Evolutionary conservation across 2,329 filamentous ascomycete genomes (phyloP).

Genomic region (Aspergillus clavatus): DNA sequence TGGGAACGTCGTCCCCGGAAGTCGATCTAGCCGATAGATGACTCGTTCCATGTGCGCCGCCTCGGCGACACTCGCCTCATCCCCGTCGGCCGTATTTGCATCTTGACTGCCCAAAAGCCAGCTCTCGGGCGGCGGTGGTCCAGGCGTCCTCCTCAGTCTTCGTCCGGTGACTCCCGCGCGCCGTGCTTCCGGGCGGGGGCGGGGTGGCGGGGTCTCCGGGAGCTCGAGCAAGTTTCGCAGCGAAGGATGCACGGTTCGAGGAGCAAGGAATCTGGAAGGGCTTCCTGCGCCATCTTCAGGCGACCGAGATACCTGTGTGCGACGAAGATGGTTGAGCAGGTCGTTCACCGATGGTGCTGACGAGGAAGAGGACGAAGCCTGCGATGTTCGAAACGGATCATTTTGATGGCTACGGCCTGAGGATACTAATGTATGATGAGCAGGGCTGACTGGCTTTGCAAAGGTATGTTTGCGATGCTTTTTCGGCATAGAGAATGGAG

Average conservation of each 20-base stretch:
- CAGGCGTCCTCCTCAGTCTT: constrained; percentile 36
- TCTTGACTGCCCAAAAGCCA: constrained; percentile 34
- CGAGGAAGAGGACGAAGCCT: constrained; percentile 16
- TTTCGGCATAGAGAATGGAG: constrained; percentile 41
- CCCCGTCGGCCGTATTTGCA: constrained; percentile 1
- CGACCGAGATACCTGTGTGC: constrained; percentile 32
- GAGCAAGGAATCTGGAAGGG: constrained; percentile 17
- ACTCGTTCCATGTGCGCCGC: constrained; percentile 16
- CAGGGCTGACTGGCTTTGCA: constrained; percentile 38
- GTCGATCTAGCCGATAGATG: constrained; percentile 32
- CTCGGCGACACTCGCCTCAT: constrained; percentile 10
- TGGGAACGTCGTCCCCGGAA: constrained; percentile 40
- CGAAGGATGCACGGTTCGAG: constrained; percentile 43
- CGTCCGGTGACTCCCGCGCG: constrained; percentile 30
- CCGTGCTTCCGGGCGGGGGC: constrained; percentile 34
- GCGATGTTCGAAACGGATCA: constrained; percentile 21
- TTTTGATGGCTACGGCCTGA: constrained; percentile 24
- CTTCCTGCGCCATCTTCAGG: constrained; percentile 15
- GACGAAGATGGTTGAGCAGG: constrained; percentile 44
- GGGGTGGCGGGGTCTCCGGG: constrained; percentile 40
- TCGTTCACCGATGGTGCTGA: constrained; percentile 42
- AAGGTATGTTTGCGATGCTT: constrained; percentile 39
- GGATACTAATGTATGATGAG: constrained; percentile 37
- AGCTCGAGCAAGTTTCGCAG: constrained; percentile 43
- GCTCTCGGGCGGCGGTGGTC: constrained; percentile 44